Conservation (phyloP, 176 grass and related monocot genomes). For the Carex pumila region DNA sequence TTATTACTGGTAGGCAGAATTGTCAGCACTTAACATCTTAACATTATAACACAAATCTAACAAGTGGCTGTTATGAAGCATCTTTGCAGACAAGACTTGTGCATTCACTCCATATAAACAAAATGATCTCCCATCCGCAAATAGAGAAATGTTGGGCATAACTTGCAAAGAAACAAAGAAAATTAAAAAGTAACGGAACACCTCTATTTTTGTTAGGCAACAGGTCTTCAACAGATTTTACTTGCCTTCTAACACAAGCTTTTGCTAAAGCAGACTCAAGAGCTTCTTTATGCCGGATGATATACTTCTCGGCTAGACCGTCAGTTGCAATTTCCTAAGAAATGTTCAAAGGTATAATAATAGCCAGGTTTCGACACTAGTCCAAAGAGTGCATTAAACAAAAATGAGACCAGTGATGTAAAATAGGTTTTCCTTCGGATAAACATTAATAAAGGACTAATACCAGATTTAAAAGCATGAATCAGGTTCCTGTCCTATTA, state of each 20-base stretch:
- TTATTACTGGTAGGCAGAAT: not conserved
- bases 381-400: not conserved
- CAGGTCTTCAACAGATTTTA: constrained; percentile 52
- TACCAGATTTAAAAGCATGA: not conserved
- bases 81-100: not conserved
- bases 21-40: not conserved
- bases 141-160: not conserved
- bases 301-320: constrained; percentile 54
- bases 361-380: not conserved
- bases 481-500: not conserved
- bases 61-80: not conserved
- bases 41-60: constrained; percentile 3
- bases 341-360: not conserved
- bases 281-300: constrained; percentile 54
- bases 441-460: not conserved
- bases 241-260: constrained; percentile 53
- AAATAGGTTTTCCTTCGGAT: not conserved
- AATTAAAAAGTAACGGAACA: constrained; percentile 22
- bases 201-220: constrained; percentile 33
- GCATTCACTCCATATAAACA: not conserved
- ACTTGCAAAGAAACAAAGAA: constrained; percentile 2
- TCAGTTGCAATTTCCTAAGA: constrained; percentile 49
- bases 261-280: constrained; percentile 48
- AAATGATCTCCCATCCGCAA: not conserved
- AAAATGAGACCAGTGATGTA: not conserved